These are phyloP conservation scores for Thelonectria rubi DNA, from an alignment of 2,329 filamentous ascomycete genomes.

Conservation along the genomic window DNA sequence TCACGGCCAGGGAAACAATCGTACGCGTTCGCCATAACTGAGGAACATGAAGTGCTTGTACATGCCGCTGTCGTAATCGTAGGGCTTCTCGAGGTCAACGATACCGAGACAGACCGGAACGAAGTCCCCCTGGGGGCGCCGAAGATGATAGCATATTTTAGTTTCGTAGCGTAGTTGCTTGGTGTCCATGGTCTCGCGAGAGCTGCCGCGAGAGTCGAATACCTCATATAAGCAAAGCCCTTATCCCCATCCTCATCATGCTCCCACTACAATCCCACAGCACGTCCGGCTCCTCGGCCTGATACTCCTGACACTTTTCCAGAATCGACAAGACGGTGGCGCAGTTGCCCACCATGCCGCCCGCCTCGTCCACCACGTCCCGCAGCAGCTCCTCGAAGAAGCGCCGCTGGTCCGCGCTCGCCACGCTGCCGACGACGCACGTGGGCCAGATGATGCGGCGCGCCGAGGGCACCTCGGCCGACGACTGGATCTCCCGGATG, in stretches of 20 bases:
- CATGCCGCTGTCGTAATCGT: background rate
- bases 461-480: background rate
- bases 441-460: slow-evolving; percentile 8
- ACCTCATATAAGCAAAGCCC: slow-evolving; percentile 10
- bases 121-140: slow-evolving; percentile 44
- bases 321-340: background rate
- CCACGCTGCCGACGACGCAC: background rate
- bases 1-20: no score
- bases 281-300: background rate
- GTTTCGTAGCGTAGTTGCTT: slow-evolving; percentile 43
- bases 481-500: background rate
- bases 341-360: slow-evolving; percentile 6
- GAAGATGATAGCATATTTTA: slow-evolving; percentile 44
- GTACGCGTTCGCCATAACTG: background rate
- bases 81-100: slow-evolving; percentile 34
- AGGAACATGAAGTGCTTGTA: background rate
- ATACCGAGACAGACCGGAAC: slow-evolving; percentile 49
- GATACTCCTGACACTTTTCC: background rate
- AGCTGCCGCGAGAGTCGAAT: no score
- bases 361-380: background rate
- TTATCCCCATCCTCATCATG: slow-evolving; percentile 11
- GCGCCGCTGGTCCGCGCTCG: background rate
- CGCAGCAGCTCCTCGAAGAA: slow-evolving; percentile 1
- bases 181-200: slow-evolving; percentile 35
- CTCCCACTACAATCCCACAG: slow-evolving; percentile 6